Base-by-base conservation (phyloP, 2,329 filamentous ascomycete genomes). In the Monosporascus sp. region DNA sequence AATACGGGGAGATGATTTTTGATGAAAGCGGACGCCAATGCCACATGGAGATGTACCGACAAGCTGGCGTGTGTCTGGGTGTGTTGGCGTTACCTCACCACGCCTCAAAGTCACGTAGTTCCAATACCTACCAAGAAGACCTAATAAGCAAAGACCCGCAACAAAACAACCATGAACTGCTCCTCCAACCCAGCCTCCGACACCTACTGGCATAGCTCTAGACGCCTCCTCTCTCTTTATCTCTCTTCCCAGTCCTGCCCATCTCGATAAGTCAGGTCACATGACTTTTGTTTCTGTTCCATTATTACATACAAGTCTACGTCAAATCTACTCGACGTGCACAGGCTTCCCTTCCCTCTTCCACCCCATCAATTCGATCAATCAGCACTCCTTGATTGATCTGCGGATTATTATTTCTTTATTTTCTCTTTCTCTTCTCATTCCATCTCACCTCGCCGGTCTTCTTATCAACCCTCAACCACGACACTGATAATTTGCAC, bases 71-170 rank as follows among this genome's bases (percentile, higher is more conserved):
- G 31, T 34, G 31, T 34, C 38, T 22, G 51, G 44, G 54, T 54
- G 55, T 57, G 55, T 58, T 61, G 58, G 57, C 57, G 61, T 61
- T 57, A 60, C 57, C 56, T 53, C 54, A 50, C 31, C 48, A 51
- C 47, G 52, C 53, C 52, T 52, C 49, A 54, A 56, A 52, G 50
- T 54, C 54, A 47, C 42, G 45, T 49, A 49, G 24, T 20, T 41
- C 20, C n/a, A 57, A 50, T 49, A 47, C 47, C 39, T 41, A 47
- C 47, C 31, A 31, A 34, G 47, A 39, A 51, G 42, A 51, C 50
- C 50, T 27, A 47, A 31, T 14, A 34, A 48, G 27, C 25, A 48
- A 48, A 48, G 47, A 37, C 47, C 47, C 31, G 47, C 25, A 48
- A 18, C 27, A 37, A 20, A 25, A 17, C 25, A 31, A 48, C 44